Evolutionary conservation across 1,284 basidiomycete genomes (phyloP).

Genomic region (Exobasidium cylindrosporum): DNA sequence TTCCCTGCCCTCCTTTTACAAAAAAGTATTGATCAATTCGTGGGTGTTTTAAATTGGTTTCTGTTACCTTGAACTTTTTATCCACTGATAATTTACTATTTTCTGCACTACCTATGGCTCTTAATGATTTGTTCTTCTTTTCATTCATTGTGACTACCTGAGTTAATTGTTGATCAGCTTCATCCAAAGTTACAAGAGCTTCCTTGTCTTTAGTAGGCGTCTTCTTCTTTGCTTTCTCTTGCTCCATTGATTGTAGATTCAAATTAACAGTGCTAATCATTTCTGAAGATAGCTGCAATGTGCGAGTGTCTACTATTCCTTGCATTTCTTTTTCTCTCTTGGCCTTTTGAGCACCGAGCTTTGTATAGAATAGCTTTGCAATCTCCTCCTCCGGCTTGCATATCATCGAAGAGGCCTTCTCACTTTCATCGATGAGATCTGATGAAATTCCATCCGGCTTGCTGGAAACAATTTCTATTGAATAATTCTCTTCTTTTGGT

Average conservation of each 20-base stretch:
- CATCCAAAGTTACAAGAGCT: not conserved
- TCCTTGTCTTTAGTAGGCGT: not conserved
- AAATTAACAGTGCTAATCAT: too few relatives aligned
- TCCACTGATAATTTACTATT: not conserved
- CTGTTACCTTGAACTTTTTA: not conserved
- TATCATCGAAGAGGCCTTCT: not conserved
- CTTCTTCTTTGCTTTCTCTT: not conserved
- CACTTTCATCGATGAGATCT: not conserved
- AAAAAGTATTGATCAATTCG: too few relatives aligned
- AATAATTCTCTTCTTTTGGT: not conserved
- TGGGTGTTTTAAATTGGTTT: not conserved
- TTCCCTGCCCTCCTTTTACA: too few relatives aligned
- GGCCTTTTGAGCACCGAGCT: not conserved
- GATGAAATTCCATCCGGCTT: too few relatives aligned
- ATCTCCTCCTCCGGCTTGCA: not conserved
- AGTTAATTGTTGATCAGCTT: not conserved
- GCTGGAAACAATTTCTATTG: too few relatives aligned
- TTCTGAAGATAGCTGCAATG: too few relatives aligned
- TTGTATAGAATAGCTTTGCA: not conserved
- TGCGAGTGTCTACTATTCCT: too few relatives aligned
- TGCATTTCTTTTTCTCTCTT: not conserved
- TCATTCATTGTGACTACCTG: slow-evolving; percentile 25
- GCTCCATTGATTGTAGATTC: too few relatives aligned
- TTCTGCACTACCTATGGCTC: slow-evolving; percentile 17
- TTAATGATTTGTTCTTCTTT: slow-evolving; percentile 24